phyloP scores from a whole-genome alignment of 225 moss, liverwort and hornwort genomes.

The Neckera pumila region DNA sequence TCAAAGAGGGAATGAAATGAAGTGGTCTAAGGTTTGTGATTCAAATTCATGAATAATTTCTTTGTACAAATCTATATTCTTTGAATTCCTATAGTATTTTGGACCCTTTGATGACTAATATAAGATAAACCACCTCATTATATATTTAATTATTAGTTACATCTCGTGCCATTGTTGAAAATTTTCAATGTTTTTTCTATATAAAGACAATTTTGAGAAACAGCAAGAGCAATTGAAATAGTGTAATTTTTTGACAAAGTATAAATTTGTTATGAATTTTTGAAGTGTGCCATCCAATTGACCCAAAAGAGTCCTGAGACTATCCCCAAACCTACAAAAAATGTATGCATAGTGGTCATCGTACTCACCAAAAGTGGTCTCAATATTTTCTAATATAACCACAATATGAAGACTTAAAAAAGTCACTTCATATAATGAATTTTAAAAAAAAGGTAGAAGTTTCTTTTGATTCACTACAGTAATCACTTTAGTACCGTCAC shows the following conservation, averaged over 20 bases:
- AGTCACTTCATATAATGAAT: background rate
- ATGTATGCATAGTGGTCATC: fast-evolving
- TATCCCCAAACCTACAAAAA: background rate
- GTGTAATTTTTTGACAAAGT: background rate
- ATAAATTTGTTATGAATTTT: background rate
- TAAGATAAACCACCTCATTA: background rate
- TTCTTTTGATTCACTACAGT: fast-evolving
- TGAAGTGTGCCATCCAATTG: fast-evolving
- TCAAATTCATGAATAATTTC: background rate
- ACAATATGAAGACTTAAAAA: background rate
- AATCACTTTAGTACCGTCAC: background rate
- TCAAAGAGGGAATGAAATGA: background rate
- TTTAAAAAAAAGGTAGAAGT: fast-evolving
- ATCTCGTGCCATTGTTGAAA: background rate
- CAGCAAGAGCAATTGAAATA: background rate
- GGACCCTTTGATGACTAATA: background rate
- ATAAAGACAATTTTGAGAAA: background rate
- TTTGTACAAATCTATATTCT: background rate
- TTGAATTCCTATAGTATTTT: background rate
- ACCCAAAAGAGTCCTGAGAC: fast-evolving
- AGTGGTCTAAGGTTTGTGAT: background rate
- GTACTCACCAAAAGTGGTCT: fast-evolving
- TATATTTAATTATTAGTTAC: background rate
- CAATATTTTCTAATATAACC: background rate
- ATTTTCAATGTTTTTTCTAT: fast-evolving